These are phyloP conservation scores for Candida mattraensis DNA, from an alignment of 805 yeast genomes.

Conservation along the genomic window DNA sequence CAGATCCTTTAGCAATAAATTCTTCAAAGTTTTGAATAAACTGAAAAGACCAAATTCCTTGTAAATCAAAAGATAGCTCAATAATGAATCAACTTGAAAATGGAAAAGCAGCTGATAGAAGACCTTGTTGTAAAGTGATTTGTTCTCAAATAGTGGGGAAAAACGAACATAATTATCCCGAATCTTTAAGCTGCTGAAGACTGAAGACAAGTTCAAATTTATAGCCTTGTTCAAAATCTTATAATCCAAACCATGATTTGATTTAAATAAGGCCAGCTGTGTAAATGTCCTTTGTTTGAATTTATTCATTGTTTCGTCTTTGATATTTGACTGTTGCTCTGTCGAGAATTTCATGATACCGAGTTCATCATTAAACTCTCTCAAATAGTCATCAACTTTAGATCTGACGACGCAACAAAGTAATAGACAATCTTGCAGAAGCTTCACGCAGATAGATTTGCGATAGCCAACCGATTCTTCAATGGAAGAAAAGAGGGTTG, in stretches of 20 bases:
- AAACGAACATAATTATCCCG: constrained; percentile 20
- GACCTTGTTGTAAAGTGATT: constrained; percentile 6
- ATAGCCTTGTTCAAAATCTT: constrained; percentile 28
- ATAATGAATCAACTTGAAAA: constrained; percentile 20
- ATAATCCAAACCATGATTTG: constrained; percentile 27
- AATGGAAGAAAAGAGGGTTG: constrained; percentile 12
- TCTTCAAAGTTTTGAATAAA: constrained; percentile 37
- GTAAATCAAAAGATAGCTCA: constrained; percentile 25
- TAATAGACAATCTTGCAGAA: constrained; percentile 33
- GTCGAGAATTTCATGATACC: constrained; percentile 22
- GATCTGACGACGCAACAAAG: constrained; percentile 37
- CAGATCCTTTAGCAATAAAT: constrained; percentile 35
- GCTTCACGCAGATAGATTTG: constrained; percentile 9
- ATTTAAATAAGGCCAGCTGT: constrained; percentile 28
- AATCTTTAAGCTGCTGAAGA: constrained; percentile 22
- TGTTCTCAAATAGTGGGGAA: constrained; percentile 12
- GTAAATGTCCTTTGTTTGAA: constrained; percentile 26
- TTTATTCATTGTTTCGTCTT: constrained; percentile 18
- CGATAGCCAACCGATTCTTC: constrained; percentile 14
- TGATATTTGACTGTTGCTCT: constrained; percentile 12
- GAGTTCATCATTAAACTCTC: constrained; percentile 19
- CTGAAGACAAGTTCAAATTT: constrained; percentile 23
- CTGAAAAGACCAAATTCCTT: constrained; percentile 41
- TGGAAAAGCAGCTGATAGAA: constrained; percentile 14
- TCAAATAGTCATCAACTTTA: constrained; percentile 22